These are phyloP conservation scores for Verbascum thapsus DNA, from an alignment of 257 asterid genomes.

Conservation along the genomic window DNA sequence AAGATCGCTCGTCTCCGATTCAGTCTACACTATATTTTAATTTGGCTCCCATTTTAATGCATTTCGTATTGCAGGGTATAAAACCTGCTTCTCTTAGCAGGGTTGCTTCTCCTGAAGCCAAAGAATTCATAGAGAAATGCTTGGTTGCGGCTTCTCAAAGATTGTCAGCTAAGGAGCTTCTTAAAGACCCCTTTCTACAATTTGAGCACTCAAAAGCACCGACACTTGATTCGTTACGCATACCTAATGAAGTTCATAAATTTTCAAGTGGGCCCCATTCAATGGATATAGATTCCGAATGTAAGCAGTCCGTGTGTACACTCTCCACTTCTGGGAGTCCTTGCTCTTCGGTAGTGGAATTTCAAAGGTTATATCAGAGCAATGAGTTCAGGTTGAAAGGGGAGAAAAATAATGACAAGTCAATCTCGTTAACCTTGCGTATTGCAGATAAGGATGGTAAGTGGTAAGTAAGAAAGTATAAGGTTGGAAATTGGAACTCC, in stretches of 20 bases:
- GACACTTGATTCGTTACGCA: conserved; percentile 26
- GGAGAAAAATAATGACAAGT: conserved; percentile 49
- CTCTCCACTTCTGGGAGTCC: conserved; percentile 53
- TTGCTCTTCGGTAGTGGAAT: conserved; percentile 44
- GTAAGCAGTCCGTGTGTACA: conserved; percentile 40
- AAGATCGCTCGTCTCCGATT: conserved; percentile 29
- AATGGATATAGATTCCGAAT: conserved; percentile 71
- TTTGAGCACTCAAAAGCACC: conserved; percentile 37
- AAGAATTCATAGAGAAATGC: conserved; percentile 73
- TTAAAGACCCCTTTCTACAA: conserved; percentile 65
- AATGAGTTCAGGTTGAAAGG: conserved; percentile 65
- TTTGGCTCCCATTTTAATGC: neutral
- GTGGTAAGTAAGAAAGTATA: conserved; percentile 23
- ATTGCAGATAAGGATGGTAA: conserved; percentile 57
- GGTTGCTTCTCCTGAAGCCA: conserved; percentile 51
- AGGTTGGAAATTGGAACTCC: neutral
- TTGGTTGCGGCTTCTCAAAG: conserved; percentile 65
- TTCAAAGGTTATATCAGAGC: conserved; percentile 48
- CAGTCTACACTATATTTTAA: neutral
- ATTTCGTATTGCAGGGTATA: conserved; percentile 47
- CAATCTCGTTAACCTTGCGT: conserved; percentile 58
- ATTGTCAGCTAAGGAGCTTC: conserved; percentile 72
- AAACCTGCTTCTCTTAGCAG: conserved; percentile 71
- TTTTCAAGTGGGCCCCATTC: conserved; percentile 46
- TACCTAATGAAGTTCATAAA: conserved; percentile 43